Percentiles rank a stretch among this genome's conserved stretches.
Evolutionary conservation across 1,139 yeast genomes (phyloP).

Genomic region (Kodamaea sp.): DNA sequence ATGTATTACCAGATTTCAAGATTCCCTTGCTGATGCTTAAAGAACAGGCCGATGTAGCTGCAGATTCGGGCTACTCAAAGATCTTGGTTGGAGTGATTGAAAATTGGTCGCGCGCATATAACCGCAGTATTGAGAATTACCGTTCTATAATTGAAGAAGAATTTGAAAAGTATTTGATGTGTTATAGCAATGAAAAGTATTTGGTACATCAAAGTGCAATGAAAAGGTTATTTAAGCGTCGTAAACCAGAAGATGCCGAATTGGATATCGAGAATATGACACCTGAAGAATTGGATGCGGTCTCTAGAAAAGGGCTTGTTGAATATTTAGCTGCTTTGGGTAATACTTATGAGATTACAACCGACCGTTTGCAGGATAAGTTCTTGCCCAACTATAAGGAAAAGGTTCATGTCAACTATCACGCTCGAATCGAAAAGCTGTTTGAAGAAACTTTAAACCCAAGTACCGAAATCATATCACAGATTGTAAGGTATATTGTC

Average conservation of each 20-base stretch:
- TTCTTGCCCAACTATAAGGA: conserved; percentile 62
- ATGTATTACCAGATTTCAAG: conserved; percentile 52
- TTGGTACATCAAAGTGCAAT: conserved; percentile 41
- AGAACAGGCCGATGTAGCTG: conserved; percentile 91
- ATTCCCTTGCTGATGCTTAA: conserved; percentile 70
- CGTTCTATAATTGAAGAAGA: conserved; percentile 55
- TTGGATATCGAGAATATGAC: conserved; percentile 41
- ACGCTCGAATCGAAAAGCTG: conserved; percentile 49
- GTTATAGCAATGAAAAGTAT: conserved; percentile 39
- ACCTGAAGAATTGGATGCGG: conserved; percentile 45
- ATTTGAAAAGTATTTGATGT: conserved; percentile 43
- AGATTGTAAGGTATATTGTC: conserved; percentile 59
- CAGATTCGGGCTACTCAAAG: conserved; percentile 79
- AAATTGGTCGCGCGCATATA: conserved; percentile 63
- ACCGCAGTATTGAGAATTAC: conserved; percentile 62
- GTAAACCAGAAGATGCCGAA: conserved; percentile 21
- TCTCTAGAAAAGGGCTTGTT: conserved; percentile 71
- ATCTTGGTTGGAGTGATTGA: conserved; percentile 80
- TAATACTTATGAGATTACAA: conserved; percentile 78
- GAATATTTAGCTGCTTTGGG: conserved; percentile 84
- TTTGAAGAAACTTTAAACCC: conserved; percentile 69
- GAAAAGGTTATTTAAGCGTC: conserved; percentile 43
- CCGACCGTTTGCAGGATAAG: conserved; percentile 77
- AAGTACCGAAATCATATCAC: conserved; percentile 71
- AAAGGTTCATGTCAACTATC: conserved; percentile 64